A percentile compares a stretch with the other conserved stretches of the same genome.
Evolutionary conservation across 2,329 filamentous ascomycete genomes (phyloP).

Genomic region (Torrubiellomyces zombiae): DNA sequence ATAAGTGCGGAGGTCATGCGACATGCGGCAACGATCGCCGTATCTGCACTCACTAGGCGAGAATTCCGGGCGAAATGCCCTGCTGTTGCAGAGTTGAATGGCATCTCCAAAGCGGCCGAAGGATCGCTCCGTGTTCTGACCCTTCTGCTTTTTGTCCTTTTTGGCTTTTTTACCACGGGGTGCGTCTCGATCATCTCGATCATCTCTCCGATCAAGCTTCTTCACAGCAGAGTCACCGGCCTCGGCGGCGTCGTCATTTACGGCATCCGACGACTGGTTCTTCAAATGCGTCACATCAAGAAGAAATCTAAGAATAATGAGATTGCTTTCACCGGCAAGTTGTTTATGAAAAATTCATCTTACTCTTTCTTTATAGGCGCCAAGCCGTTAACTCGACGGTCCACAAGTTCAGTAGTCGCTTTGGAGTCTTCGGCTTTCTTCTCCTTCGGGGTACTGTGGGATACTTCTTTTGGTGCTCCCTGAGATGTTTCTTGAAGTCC

Average conservation of each 20-base stretch:
- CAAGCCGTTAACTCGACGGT: constrained; percentile 36
- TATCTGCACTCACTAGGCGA: constrained; percentile 62
- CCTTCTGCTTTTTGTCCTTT: constrained; percentile 33
- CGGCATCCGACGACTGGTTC: constrained; percentile 8
- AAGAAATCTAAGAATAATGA: constrained; percentile 25
- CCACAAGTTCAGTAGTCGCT: constrained; percentile 8
- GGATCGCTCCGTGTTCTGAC: constrained; percentile 66
- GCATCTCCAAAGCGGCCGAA: constrained; percentile 70
- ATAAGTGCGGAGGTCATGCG: constrained; percentile 77
- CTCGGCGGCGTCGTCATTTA: constrained; percentile 33
- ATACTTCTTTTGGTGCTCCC: no score
- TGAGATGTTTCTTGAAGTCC: constrained; percentile 10
- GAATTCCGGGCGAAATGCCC: constrained; percentile 60
- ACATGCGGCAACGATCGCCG: constrained; percentile 64
- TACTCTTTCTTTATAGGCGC: constrained; percentile 62
- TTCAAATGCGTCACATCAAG: constrained; percentile 17
- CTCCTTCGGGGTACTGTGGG: no score
- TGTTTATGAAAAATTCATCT: constrained; percentile 14
- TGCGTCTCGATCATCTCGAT: constrained; percentile 26
- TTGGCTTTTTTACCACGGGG: constrained; percentile 22
- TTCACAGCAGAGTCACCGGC: constrained; percentile 17
- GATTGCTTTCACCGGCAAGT: no score
- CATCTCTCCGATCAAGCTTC: constrained; percentile 34
- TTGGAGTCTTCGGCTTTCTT: constrained; percentile 8
- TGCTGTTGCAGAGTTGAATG: constrained; percentile 60